Evolutionary conservation across 805 yeast genomes (phyloP), one percentile per base, ranked within the genome.

Genomic region (Isabelozyma rhagii): DNA sequence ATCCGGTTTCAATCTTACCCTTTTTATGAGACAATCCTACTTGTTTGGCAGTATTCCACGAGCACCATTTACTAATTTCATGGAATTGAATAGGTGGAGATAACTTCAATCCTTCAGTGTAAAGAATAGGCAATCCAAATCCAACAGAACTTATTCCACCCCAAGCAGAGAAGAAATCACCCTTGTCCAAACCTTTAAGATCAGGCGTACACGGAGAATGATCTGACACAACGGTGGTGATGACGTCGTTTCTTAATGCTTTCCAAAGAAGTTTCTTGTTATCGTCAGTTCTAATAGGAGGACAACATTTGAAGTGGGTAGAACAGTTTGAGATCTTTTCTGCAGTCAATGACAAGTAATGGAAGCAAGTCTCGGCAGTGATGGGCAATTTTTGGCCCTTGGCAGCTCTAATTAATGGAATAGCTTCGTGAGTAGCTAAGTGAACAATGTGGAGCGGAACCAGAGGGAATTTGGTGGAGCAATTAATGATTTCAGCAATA

Each of bases 121-220:
- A 86, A 46, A 92, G 67, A 39, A 91, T 78, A 0, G 96, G 88
- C 44, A 92, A 75, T 0, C 97, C 97, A 40, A 93, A 80, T 0
- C 98, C 98, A 31, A 92, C 96, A 1, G 96, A 88, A 1, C 96
- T 79, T 40, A 92, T 90, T 8, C 98, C 98, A 36, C 97, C 98
- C 98, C 98, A 92, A 2, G 97, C 96, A 36, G 84, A 80, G 58
- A 92, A 82, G 64, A 92, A 92, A 63, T 92, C 96, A 40, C 97
- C 97, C 51, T 81, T 76, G 9, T 82, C 85, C 47, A 90, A 74
- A 18, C 89, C 87, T 67, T 92, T 92, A 60, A 92, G 74, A 52
- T 89, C 89, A 0, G 97, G 96, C 0, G 97, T 89, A 69, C 98
- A 92, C 2, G 97, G 98, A 4, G 97, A 89, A 68, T 92, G 98